phyloP scores from a whole-genome alignment of 2,329 filamentous ascomycete species.

The Didymosphaeria variabile region DNA sequence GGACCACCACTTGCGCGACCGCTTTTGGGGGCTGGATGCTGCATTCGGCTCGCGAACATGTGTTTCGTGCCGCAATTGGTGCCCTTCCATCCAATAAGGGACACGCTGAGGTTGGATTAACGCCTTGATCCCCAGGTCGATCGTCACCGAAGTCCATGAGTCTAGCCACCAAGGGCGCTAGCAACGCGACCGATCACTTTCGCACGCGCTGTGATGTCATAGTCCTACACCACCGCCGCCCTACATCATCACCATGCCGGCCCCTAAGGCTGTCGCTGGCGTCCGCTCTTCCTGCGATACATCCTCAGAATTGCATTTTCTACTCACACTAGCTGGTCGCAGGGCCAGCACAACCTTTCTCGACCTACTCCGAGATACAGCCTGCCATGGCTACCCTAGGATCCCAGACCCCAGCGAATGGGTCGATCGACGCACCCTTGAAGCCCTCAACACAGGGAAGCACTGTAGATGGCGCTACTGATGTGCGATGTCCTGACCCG shows the following conservation, averaged over 20 bases:
- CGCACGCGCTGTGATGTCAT: conserved; percentile 41
- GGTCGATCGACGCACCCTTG: conserved; percentile 31
- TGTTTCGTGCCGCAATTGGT: conserved; percentile 3
- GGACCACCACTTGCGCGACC: conserved; percentile 7
- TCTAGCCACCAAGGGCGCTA: conserved; percentile 16
- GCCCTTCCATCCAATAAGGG: conserved; percentile 16
- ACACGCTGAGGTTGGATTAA: conserved; percentile 17
- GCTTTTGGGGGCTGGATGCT: conserved; percentile 9
- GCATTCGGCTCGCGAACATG: conserved; percentile 9
- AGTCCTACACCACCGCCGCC: conserved; percentile 23
- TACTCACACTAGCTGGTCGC: conserved; percentile 1
- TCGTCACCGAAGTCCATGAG: conserved; percentile 14
- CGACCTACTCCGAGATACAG: conserved; percentile 19
- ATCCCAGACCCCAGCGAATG: conserved; percentile 32
- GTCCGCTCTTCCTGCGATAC: conserved; percentile 9
- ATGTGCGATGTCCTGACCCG: conserved; percentile 54
- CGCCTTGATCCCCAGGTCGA: conserved; percentile 23
- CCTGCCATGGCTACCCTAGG: conserved; percentile 38
- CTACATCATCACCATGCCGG: conserved; percentile 38
- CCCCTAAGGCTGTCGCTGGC: conserved; percentile 15
- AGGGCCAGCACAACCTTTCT: neutral
- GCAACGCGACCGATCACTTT: conserved; percentile 24
- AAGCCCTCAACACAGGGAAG: conserved; percentile 23
- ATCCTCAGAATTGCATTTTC: conserved; percentile 4
- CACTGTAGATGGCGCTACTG: conserved; percentile 1